These are phyloP conservation scores for Paraphoma chrysanthemicola DNA, from an alignment of 2,329 filamentous ascomycete species.

Conservation along the genomic window DNA sequence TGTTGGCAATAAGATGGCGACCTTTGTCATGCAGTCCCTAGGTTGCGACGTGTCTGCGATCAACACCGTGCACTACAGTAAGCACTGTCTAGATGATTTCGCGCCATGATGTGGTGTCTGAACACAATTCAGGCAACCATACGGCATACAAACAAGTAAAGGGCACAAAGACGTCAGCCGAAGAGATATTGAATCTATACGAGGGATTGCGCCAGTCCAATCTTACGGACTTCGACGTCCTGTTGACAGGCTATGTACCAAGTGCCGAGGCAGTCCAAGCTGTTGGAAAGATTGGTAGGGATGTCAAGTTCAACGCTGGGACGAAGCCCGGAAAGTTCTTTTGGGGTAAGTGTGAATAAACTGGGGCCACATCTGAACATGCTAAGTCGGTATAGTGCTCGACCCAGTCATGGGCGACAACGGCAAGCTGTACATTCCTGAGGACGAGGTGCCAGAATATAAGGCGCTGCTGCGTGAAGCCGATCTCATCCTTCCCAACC, in stretches of 20 bases:
- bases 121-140: slow-evolving; percentile 75
- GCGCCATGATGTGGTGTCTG: slow-evolving; percentile 1
- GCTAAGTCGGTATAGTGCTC: slow-evolving; percentile 64
- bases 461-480: slow-evolving; percentile 79
- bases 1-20: slow-evolving; percentile 97
- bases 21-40: slow-evolving; percentile 90
- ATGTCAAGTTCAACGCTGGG: slow-evolving; percentile 72
- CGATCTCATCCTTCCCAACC: slow-evolving; percentile 92
- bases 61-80: slow-evolving; percentile 98
- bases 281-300: slow-evolving; percentile 82
- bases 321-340: slow-evolving; percentile 80
- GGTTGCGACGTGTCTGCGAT: slow-evolving; percentile 93
- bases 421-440: slow-evolving; percentile 86
- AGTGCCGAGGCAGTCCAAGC: slow-evolving; percentile 83
- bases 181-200: slow-evolving; percentile 85
- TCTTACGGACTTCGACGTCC: slow-evolving; percentile 89
- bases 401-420: slow-evolving; percentile 99
- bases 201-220: slow-evolving; percentile 82
- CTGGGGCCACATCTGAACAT: too few species aligned
- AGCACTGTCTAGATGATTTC: slow-evolving; percentile 36
- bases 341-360: slow-evolving; percentile 66
- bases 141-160: slow-evolving; percentile 90
- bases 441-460: slow-evolving; percentile 91
- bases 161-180: slow-evolving; percentile 79
- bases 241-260: slow-evolving; percentile 94